phyloP scores from a whole-genome alignment of 2,329 filamentous ascomycete species.

The Aspergillus persii region DNA sequence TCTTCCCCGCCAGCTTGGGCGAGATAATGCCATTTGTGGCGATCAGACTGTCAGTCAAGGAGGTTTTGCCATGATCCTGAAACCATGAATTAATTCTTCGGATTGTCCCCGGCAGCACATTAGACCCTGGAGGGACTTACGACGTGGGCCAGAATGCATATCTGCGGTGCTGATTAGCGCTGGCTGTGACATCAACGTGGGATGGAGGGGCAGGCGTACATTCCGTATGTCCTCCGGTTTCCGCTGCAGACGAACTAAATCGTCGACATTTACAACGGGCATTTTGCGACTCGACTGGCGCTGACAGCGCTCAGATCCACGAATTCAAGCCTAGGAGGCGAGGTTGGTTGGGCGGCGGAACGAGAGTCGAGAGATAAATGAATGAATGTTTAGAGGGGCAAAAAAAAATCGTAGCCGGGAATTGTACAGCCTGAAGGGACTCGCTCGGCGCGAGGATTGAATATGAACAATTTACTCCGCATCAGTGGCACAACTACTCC shows the following conservation, averaged over 20 bases:
- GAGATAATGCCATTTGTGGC: constrained; percentile 99
- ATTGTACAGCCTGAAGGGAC: neutral
- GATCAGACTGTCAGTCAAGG: constrained; percentile 89
- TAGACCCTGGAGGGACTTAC: constrained; percentile 46
- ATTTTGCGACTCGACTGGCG: constrained; percentile 53
- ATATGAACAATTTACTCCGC: too few relatives aligned
- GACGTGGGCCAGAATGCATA: constrained; percentile 93
- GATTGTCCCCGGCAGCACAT: neutral
- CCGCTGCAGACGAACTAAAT: constrained; percentile 84
- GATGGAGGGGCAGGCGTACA: constrained; percentile 56
- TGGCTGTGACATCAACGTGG: constrained; percentile 24
- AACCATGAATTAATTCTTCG: constrained; percentile 14
- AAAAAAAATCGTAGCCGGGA: constrained; percentile 9
- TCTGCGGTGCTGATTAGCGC: constrained; percentile 54
- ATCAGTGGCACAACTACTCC: neutral
- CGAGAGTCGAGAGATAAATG: neutral
- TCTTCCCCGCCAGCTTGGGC: constrained; percentile 93
- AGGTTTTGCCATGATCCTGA: constrained; percentile 95
- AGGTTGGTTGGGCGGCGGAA: neutral
- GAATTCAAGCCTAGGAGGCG: constrained; percentile 10
- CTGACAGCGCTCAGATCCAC: constrained; percentile 12
- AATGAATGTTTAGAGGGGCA: neutral
- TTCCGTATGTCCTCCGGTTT: constrained; percentile 89
- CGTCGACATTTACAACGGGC: constrained; percentile 88
- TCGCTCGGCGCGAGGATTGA: neutral